Evolutionary conservation across 805 yeast genomes (phyloP).

Genomic region (Vanderwaltozyma tropicalis): DNA sequence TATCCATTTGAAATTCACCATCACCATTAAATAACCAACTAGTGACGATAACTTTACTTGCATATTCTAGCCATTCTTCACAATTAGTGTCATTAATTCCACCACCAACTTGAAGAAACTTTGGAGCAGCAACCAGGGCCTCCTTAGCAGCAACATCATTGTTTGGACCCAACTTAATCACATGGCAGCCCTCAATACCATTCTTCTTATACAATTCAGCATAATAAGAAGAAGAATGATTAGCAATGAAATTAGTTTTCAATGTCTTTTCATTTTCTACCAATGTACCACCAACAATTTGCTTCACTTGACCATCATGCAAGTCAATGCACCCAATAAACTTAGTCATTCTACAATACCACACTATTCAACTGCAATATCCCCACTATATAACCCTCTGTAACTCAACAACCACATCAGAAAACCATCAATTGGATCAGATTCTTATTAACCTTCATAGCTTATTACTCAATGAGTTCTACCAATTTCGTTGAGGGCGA

Average conservation of each 20-base stretch:
- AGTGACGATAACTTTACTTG: slow-evolving; percentile 83
- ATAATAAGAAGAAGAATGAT: slow-evolving; percentile 62
- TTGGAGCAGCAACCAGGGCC: slow-evolving; percentile 70
- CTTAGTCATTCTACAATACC: slow-evolving; percentile 66
- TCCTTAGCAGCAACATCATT: slow-evolving; percentile 76
- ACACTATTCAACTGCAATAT: no score
- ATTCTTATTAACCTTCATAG: not conserved
- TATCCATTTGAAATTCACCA: slow-evolving; percentile 39
- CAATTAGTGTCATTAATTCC: slow-evolving; percentile 78
- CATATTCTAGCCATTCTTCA: slow-evolving; percentile 61
- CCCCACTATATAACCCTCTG: no score
- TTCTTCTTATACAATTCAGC: slow-evolving; percentile 56
- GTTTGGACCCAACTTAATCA: slow-evolving; percentile 76
- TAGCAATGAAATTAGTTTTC: slow-evolving; percentile 70
- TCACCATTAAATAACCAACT: slow-evolving; percentile 63
- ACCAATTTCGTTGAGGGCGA: not conserved
- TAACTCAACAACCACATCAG: no score
- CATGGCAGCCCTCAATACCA: slow-evolving; percentile 71
- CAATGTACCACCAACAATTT: slow-evolving; percentile 90
- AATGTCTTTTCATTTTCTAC: slow-evolving; percentile 43
- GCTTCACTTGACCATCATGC: slow-evolving; percentile 91
- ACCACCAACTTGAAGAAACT: slow-evolving; percentile 77
- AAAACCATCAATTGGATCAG: no score
- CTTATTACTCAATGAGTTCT: no score
- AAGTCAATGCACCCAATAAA: slow-evolving; percentile 94